phyloP scores from a whole-genome alignment of 1,284 basidiomycete species.

The Fistulinella cinereoalba region DNA sequence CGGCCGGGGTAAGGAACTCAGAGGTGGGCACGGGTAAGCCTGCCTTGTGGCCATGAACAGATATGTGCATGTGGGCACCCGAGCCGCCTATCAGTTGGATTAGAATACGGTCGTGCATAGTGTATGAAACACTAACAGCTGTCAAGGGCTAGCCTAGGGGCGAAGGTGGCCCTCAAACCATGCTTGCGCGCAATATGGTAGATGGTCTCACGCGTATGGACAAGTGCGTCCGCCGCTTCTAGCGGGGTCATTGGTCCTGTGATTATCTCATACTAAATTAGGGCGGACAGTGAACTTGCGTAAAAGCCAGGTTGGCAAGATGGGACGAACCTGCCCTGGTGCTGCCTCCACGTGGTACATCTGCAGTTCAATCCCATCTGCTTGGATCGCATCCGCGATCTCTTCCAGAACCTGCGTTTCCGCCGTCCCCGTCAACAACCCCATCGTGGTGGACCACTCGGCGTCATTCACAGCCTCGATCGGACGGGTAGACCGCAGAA shows the following conservation, averaged over 20 bases:
- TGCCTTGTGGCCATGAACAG: constrained; percentile 42
- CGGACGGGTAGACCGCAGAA: constrained; percentile 53
- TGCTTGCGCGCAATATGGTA: constrained; percentile 61
- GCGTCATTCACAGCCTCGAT: constrained; percentile 45
- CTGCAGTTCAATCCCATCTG: constrained; percentile 49
- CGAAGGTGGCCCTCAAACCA: constrained; percentile 61
- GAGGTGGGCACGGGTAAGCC: constrained; percentile 1
- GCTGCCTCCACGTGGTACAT: constrained; percentile 65
- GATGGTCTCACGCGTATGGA: constrained; percentile 67
- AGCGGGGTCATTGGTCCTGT: constrained; percentile 64
- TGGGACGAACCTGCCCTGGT: constrained; percentile 54
- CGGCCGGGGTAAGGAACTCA: constrained; percentile 18
- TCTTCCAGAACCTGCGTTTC: constrained; percentile 49
- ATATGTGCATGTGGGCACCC: constrained; percentile 61
- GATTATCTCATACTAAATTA: constrained; percentile 56
- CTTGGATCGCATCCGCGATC: constrained; percentile 46
- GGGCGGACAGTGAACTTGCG: background rate
- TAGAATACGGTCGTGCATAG: no score
- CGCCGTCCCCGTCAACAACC: constrained; percentile 41
- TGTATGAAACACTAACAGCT: no score
- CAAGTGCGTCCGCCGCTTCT: constrained; percentile 62
- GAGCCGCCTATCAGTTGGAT: constrained; percentile 54
- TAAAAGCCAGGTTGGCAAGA: background rate
- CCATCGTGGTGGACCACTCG: constrained; percentile 51
- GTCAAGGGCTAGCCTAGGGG: constrained; percentile 51